Evolutionary conservation across 2,329 filamentous ascomycete genomes (phyloP), one percentile per base, ranked within the genome.

Genomic region (Myriangium duriaei): DNA sequence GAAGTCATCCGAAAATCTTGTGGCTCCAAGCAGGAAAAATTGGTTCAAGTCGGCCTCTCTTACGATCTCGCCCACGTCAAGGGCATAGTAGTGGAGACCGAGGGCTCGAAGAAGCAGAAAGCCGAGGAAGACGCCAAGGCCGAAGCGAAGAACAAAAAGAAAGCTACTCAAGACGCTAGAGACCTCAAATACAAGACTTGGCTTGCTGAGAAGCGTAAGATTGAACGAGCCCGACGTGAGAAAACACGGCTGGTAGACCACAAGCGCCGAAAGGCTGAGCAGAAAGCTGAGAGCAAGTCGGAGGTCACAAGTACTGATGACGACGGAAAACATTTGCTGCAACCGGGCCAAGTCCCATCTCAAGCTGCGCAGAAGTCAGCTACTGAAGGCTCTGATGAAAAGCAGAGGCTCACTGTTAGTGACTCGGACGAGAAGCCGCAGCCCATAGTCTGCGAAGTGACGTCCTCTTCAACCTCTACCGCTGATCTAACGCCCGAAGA

Each of bases 41-140:
- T 92, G 2, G 67, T 78, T 1, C 66, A 74, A 9, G 74, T 80
- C n/a, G 79, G 79, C 2, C 65, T 76, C 36, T 76, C 76, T 1
- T 82, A 81, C 44, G 79, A 83, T 46, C 65, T 82, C 4, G 77
- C 79, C 1, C 76, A 82, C 53, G 71, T 72, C 45, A 81, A 81
- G 52, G 76, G 72, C 3, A 64, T 69, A 5, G 61, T 73, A 28
- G 47, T 64, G 4, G 67, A 71, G 28, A 65, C 68, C 40, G 69
- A 74, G 40, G 62, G 57, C 32, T 58, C 63, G 4, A 58, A 60
- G 41, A 59, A 54, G 42, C 58, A 56, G 32, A 29, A 37, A 24
- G 51, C 51, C 53, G 5, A 51, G 49, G 5, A 60, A 54, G 40
- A 43, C 33, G 16, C 31, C 36, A 17, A 34, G 12, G 50, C 44